Evolutionary conservation across 2,329 filamentous ascomycete genomes (phyloP).

Genomic region (Aspergillus persii): DNA sequence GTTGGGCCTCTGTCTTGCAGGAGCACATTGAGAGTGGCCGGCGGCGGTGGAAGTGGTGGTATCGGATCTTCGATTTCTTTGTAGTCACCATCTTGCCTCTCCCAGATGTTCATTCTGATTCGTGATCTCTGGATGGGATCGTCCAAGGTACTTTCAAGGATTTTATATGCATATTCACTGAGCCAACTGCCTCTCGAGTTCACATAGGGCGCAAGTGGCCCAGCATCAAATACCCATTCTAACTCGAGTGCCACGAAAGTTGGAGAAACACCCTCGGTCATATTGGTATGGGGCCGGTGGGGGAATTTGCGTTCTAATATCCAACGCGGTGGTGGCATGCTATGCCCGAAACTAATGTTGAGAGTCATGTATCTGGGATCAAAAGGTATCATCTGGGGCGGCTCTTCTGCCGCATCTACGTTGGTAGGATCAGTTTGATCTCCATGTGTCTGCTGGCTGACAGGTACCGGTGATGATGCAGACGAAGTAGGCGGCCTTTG

Average conservation of each 20-base stretch:
- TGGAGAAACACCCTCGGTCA: not conserved
- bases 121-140: constrained; percentile 16
- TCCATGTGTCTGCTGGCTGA: not conserved
- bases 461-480: not conserved
- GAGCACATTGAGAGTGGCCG: not conserved
- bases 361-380: not conserved
- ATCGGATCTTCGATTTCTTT: constrained; percentile 19
- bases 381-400: not conserved
- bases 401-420: not conserved
- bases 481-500: not conserved
- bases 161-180: constrained; percentile 21
- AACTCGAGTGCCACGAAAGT: not conserved
- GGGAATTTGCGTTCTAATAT: constrained; percentile 1
- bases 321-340: constrained; percentile 10
- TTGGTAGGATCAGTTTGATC: not conserved
- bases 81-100: constrained; percentile 2
- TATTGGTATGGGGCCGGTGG: no score
- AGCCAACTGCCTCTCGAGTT: constrained; percentile 9
- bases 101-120: constrained; percentile 9
- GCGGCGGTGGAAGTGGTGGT: constrained; percentile 18
- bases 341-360: not conserved
- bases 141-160: constrained; percentile 15
- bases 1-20: not conserved
- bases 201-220: constrained; percentile 2
- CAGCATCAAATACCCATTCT: constrained; percentile 22